A percentile compares a stretch with the other conserved stretches of the same genome.
Evolutionary conservation across 352 stramenopile genomes (phyloP).

Genomic region (Pythium pyrilobum): DNA sequence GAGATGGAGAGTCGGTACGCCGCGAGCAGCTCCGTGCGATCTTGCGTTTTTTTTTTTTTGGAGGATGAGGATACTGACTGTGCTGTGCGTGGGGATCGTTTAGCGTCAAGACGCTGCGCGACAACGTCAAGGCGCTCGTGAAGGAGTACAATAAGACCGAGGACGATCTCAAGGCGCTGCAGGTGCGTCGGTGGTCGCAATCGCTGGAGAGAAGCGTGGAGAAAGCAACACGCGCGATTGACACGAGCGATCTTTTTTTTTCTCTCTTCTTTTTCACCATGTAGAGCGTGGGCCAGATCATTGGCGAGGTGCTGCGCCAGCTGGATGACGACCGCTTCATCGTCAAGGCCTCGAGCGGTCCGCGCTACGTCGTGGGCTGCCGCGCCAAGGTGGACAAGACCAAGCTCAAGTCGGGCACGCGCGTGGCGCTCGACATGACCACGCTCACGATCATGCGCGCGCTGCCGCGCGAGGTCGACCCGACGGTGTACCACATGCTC

Average conservation of each 20-base stretch:
- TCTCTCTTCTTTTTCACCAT: conserved; percentile 1
- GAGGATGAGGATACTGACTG: no score
- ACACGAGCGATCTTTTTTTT: no score
- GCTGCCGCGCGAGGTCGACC: conserved; percentile 98
- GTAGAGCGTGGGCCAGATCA: conserved; percentile 98
- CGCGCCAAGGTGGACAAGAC: conserved; percentile 92
- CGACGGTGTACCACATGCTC: conserved; percentile 99
- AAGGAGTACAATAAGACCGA: conserved; percentile 99
- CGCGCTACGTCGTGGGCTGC: conserved; percentile 98
- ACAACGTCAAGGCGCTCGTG: conserved; percentile 94
- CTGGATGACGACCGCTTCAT: conserved; percentile 99
- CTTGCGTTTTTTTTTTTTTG: no score
- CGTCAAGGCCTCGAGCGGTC: conserved; percentile 98
- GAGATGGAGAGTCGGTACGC: conserved; percentile 92
- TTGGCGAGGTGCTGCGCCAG: conserved; percentile 98
- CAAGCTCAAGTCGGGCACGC: conserved; percentile 96
- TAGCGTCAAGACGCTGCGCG: conserved; percentile 95
- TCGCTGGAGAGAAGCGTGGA: no score
- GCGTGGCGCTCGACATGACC: conserved; percentile 99
- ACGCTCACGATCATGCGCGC: conserved; percentile 99
- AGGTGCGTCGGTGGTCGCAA: conserved; percentile 28
- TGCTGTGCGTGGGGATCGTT: background rate
- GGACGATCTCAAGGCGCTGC: conserved; percentile 95
- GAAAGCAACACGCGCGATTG: no score
- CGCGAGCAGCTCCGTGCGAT: background rate